These are phyloP conservation scores for Suillus subaureus DNA, from an alignment of 768 basidiomycete species.

Conservation along the genomic window DNA sequence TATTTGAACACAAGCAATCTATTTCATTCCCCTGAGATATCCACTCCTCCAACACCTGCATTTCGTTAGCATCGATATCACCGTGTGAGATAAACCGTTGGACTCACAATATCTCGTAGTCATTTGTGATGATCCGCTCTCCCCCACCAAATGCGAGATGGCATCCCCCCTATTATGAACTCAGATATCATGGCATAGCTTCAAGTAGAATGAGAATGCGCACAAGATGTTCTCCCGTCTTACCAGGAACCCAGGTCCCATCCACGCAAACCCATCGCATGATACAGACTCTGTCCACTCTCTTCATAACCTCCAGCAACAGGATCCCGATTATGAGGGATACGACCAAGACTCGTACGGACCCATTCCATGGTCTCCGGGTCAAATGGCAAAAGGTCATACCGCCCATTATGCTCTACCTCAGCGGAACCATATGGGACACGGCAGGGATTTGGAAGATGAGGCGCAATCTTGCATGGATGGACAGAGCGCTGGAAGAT, in stretches of 20 bases:
- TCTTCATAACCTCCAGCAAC: conserved; percentile 81
- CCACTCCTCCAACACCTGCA: conserved; percentile 41
- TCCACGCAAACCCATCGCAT: conserved; percentile 58
- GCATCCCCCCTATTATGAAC: conserved; percentile 38
- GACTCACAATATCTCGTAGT: conserved; percentile 49
- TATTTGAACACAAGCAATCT: neutral
- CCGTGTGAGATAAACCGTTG: neutral
- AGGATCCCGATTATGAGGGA: conserved; percentile 58
- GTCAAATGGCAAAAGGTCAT: conserved; percentile 74
- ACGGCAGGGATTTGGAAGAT: conserved; percentile 50
- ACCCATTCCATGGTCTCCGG: conserved; percentile 76
- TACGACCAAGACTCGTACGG: conserved; percentile 54
- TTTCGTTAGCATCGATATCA: neutral
- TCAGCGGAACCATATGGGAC: conserved; percentile 71
- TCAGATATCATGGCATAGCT: neutral
- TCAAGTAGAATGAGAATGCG: conserved; percentile 20
- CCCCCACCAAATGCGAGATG: conserved; percentile 42
- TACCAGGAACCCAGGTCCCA: conserved; percentile 68
- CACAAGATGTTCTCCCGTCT: conserved; percentile 71
- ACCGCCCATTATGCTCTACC: conserved; percentile 62
- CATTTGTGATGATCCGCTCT: conserved; percentile 40
- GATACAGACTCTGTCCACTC: conserved; percentile 64
- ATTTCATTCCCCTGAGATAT: neutral
- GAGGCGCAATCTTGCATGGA: conserved; percentile 78
- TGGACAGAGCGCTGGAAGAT: conserved; percentile 68